Percentiles rank a stretch among this genome's conserved stretches.
Evolutionary conservation across 371 early-diverging fungal species (phyloP).

Genomic region (Mortierella polycephala): DNA sequence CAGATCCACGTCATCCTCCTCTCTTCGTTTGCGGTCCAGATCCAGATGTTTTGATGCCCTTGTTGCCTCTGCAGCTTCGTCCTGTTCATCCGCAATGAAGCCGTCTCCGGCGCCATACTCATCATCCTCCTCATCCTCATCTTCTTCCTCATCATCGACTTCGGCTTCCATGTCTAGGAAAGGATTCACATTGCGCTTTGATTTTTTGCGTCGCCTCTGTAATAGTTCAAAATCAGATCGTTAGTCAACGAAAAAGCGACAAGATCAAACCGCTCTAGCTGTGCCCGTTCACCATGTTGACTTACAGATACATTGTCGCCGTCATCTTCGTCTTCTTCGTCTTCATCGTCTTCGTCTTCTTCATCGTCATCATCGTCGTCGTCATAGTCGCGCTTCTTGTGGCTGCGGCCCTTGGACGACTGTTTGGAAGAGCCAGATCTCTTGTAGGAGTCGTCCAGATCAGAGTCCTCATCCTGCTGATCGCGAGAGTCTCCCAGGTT

Average conservation of each 20-base stretch:
- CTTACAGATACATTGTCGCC: constrained; percentile 55
- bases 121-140: constrained; percentile 78
- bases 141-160: constrained; percentile 83
- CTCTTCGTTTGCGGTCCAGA: constrained; percentile 73
- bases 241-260: constrained; percentile 13
- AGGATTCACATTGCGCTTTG: constrained; percentile 59
- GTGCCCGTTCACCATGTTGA: neutral
- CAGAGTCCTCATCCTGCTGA: constrained; percentile 63
- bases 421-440: constrained; percentile 12
- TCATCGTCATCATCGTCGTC: constrained; percentile 77
- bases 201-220: constrained; percentile 58
- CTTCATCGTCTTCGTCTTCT: constrained; percentile 49
- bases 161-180: constrained; percentile 76
- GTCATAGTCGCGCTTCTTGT: constrained; percentile 44
- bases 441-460: constrained; percentile 29
- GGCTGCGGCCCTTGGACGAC: constrained; percentile 1
- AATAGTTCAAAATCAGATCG: neutral
- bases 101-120: constrained; percentile 79
- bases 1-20: constrained; percentile 82
- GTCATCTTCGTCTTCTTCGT: constrained; percentile 67
- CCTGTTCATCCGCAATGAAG: constrained; percentile 78
- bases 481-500: constrained; percentile 51
- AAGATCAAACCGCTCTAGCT: neutral
- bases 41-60: constrained; percentile 66
- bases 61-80: constrained; percentile 72